A percentile compares a stretch with the other conserved stretches of the same genome.
phyloP scores from a whole-genome alignment of 306 rosid species.

The Alnus glutinosa region DNA sequence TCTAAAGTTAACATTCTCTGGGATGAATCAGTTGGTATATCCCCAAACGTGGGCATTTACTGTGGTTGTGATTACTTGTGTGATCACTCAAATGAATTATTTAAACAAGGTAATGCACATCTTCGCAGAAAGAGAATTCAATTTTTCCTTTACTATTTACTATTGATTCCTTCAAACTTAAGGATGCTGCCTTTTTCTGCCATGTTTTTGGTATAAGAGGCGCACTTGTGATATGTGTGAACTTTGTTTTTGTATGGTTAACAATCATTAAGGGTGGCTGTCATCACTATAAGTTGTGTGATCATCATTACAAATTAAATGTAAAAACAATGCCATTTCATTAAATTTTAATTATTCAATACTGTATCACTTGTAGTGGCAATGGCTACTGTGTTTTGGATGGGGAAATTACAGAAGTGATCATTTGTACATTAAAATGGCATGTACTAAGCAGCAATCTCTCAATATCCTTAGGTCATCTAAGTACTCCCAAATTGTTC shows the following conservation, averaged over 20 bases:
- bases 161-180: neutral
- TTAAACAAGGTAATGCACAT: constrained; percentile 68
- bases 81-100: constrained; percentile 98
- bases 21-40: constrained; percentile 86
- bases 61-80: constrained; percentile 71
- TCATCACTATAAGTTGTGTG: neutral
- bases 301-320: neutral
- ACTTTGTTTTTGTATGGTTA: too few relatives aligned
- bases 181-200: neutral
- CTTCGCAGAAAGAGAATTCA: neutral
- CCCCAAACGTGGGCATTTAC: constrained; percentile 96
- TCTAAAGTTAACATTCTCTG: constrained; percentile 83
- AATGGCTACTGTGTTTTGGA: neutral
- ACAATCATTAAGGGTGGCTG: neutral
- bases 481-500: neutral
- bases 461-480: neutral
- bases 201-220: neutral
- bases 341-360: too few relatives aligned
- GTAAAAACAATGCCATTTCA: neutral
- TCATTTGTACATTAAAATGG: neutral
- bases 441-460: neutral
- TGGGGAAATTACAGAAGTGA: neutral
- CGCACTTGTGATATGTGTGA: neutral
- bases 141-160: neutral
- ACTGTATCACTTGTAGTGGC: neutral